Percentiles rank a stretch among this genome's conserved stretches.
Evolutionary conservation across 345 rosid species (phyloP).

Genomic region (Populus tremula): DNA sequence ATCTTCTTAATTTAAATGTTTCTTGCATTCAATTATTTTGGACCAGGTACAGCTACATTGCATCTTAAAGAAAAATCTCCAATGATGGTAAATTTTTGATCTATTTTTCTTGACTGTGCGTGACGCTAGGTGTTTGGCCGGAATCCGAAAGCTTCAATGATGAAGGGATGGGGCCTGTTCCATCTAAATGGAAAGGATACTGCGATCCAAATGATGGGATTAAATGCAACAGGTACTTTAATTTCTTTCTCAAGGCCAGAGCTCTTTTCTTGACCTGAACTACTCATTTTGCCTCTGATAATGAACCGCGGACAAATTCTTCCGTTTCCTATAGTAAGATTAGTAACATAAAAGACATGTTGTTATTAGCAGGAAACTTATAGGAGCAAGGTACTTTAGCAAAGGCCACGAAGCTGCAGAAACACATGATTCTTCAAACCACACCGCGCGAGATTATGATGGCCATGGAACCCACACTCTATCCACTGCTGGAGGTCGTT

Average conservation of each 20-base stretch:
- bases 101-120: too few species aligned
- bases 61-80: not conserved
- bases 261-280: not conserved
- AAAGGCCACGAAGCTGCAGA: conserved; percentile 9
- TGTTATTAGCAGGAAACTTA: conserved; percentile 11
- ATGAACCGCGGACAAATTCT: not conserved
- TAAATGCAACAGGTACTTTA: too few species aligned
- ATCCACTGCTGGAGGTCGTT: not conserved
- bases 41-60: not conserved
- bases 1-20: too few species aligned
- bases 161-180: too few species aligned
- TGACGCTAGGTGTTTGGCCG: conserved; percentile 22
- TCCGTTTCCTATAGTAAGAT: not conserved
- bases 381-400: conserved; percentile 28
- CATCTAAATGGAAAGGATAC: too few species aligned
- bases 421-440: not conserved
- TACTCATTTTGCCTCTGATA: not conserved
- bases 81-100: not conserved
- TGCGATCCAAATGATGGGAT: too few species aligned
- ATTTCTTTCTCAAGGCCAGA: too few species aligned
- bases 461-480: not conserved
- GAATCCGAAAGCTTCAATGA: conserved; percentile 23
- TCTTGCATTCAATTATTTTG: too few species aligned
- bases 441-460: too few species aligned
- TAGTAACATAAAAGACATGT: not conserved